Evolutionary conservation across 1,139 yeast species (phyloP).

Genomic region (Diutina siamensis): DNA sequence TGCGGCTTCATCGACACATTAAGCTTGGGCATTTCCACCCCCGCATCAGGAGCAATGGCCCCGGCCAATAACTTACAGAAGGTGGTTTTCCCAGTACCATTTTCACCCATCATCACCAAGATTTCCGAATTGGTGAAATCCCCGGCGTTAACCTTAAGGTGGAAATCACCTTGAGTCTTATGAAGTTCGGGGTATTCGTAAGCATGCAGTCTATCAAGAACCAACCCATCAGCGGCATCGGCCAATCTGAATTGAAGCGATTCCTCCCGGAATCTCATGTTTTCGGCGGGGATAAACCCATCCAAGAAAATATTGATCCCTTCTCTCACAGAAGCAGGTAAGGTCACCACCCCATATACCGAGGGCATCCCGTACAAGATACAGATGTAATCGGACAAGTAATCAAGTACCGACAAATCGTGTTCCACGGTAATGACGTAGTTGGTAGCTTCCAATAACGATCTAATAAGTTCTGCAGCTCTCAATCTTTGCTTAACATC

Average conservation of each 20-base stretch:
- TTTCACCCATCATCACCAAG: slow-evolving; percentile 98
- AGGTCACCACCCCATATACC: slow-evolving; percentile 93
- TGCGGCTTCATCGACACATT: slow-evolving; percentile 97
- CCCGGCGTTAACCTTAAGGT: slow-evolving; percentile 68
- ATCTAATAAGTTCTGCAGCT: slow-evolving; percentile 90
- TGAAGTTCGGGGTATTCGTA: slow-evolving; percentile 70
- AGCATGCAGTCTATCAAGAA: slow-evolving; percentile 69
- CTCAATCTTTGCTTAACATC: slow-evolving; percentile 98
- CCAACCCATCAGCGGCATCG: slow-evolving; percentile 77
- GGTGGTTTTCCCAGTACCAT: slow-evolving; percentile 98
- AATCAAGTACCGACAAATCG: slow-evolving; percentile 94
- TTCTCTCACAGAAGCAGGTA: slow-evolving; percentile 94
- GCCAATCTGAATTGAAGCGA: slow-evolving; percentile 86
- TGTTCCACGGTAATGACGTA: slow-evolving; percentile 96
- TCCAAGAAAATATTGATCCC: slow-evolving; percentile 97
- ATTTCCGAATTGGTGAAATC: slow-evolving; percentile 94
- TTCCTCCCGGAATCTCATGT: slow-evolving; percentile 92
- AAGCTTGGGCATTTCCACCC: slow-evolving; percentile 60
- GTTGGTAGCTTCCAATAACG: slow-evolving; percentile 59
- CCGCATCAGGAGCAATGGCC: slow-evolving; percentile 64
- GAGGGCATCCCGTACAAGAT: slow-evolving; percentile 96
- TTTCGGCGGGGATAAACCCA: slow-evolving; percentile 95
- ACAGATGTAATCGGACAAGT: slow-evolving; percentile 91
- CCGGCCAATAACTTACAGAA: slow-evolving; percentile 94
- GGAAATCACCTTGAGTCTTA: slow-evolving; percentile 95